Percentiles rank a stretch among this genome's conserved stretches.
Evolutionary conservation across 805 yeast genomes (phyloP).

Genomic region (Saturnispora sanitii): DNA sequence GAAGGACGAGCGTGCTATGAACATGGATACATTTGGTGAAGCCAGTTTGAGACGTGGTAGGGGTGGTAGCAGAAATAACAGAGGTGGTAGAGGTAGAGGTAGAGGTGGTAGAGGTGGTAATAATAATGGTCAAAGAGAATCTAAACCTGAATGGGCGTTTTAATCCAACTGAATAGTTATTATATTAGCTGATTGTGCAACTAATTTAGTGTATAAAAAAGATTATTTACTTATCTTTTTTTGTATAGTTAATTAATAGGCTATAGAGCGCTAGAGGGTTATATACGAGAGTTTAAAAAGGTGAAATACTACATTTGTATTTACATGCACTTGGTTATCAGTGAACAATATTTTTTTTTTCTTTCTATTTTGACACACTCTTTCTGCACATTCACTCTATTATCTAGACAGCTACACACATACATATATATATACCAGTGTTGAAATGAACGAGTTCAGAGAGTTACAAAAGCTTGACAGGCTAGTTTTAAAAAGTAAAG

Average conservation of each 20-base stretch:
- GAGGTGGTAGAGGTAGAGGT: slow-evolving; percentile 26
- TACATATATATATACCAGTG: background rate
- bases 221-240: background rate
- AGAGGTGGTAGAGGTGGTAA: slow-evolving; percentile 16
- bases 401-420: too few species aligned
- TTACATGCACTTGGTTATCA: too few species aligned
- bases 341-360: too few species aligned
- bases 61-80: slow-evolving; percentile 36
- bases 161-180: too few species aligned
- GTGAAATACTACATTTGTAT: too few species aligned
- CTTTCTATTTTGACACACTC: too few species aligned
- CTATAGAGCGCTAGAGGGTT: too few species aligned
- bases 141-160: slow-evolving; percentile 23
- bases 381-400: too few species aligned
- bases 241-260: too few species aligned
- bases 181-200: too few species aligned
- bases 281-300: too few species aligned
- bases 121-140: slow-evolving; percentile 1
- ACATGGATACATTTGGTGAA: slow-evolving; percentile 80
- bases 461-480: background rate
- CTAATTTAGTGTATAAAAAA: too few species aligned
- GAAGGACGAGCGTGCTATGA: slow-evolving; percentile 62
- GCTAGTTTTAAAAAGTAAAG: background rate
- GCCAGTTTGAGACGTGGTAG: slow-evolving; percentile 37
- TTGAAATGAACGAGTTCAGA: background rate